Conservation (phyloP, 2,329 filamentous ascomycete species). For the Emergomyces pasteurianus region DNA sequence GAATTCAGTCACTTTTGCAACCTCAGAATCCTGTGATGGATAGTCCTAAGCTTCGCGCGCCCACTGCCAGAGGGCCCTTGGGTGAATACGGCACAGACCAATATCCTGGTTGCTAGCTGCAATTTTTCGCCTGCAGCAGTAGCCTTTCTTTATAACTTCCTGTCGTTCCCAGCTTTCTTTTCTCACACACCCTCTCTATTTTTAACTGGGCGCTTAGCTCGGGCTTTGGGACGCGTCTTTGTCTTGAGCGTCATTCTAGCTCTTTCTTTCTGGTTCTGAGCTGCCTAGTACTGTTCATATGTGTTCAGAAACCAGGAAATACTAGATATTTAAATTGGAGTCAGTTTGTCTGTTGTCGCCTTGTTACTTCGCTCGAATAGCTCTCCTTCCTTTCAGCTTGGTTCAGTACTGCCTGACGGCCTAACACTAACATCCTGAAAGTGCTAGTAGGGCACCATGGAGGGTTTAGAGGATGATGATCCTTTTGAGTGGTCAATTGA, state of each 20-base stretch:
- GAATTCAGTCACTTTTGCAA: neutral
- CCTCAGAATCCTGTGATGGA: neutral
- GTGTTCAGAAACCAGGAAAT: neutral
- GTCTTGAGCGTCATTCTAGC: neutral
- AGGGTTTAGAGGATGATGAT: constrained; percentile 33
- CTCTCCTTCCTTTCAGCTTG: neutral
- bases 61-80: neutral
- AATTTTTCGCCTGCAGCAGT: neutral
- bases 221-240: neutral
- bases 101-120: neutral
- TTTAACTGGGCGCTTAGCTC: neutral
- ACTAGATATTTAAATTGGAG: neutral
- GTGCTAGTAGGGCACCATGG: neutral
- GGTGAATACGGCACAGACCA: neutral
- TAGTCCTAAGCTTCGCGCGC: neutral
- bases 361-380: neutral
- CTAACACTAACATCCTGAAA: neutral
- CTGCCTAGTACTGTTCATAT: too few relatives aligned
- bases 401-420: neutral
- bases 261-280: neutral
- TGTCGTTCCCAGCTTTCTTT: neutral
- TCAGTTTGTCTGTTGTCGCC: neutral
- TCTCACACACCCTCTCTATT: neutral
- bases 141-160: neutral
- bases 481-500: constrained; percentile 65